Percentiles rank a stretch among this genome's conserved stretches.
Conservation (phyloP, 192 early-diverging fungal species). For the Backusella liffmaniae region DNA sequence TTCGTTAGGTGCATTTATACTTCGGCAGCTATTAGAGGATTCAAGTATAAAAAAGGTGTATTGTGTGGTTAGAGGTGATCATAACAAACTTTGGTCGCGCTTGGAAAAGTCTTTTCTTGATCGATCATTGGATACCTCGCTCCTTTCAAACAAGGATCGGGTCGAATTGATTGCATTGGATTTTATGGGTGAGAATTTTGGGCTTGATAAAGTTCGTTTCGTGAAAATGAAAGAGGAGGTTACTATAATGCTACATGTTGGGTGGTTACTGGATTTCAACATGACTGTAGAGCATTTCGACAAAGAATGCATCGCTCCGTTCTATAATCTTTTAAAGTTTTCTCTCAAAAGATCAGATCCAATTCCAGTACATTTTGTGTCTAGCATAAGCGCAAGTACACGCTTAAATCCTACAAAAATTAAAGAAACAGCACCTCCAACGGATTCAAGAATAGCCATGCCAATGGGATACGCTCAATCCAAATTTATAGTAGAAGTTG, state of each 20-base stretch:
- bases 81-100: background rate
- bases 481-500: slow-evolving; percentile 29
- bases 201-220: slow-evolving; percentile 21
- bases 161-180: slow-evolving; percentile 14
- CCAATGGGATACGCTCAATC: slow-evolving; percentile 36
- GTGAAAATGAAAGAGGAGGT: slow-evolving; percentile 23
- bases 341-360: slow-evolving; percentile 10
- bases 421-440: slow-evolving; percentile 11
- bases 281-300: slow-evolving; percentile 29
- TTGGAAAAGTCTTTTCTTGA: slow-evolving; percentile 20
- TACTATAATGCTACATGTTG: slow-evolving; percentile 31
- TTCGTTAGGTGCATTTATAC: slow-evolving; percentile 28
- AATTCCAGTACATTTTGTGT: slow-evolving; percentile 31
- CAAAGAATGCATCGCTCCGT: slow-evolving; percentile 22
- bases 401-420: background rate
- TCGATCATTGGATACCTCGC: slow-evolving; percentile 18
- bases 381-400: slow-evolving; percentile 27
- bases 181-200: slow-evolving; percentile 21
- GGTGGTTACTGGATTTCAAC: slow-evolving; percentile 40
- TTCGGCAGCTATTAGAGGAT: slow-evolving; percentile 20
- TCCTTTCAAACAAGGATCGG: slow-evolving; percentile 2
- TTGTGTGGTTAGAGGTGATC: slow-evolving; percentile 25
- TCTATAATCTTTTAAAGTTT: slow-evolving; percentile 28
- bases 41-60: slow-evolving; percentile 30
- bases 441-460: slow-evolving; percentile 10